phyloP scores from a whole-genome alignment of 176 grass and related monocot genomes.

The Oryza officinalis region DNA sequence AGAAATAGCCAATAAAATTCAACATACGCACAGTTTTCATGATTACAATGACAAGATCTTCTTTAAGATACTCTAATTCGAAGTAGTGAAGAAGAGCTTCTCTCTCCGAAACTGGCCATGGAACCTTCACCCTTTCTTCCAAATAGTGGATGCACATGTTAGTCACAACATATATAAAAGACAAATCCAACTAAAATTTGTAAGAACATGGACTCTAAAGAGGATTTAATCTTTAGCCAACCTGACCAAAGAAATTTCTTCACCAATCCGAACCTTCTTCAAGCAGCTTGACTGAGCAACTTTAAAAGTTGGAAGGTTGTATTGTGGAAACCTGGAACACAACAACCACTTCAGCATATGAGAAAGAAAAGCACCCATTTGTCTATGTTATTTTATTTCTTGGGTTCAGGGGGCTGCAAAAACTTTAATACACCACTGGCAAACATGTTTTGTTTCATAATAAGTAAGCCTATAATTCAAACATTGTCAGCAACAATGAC shows the following conservation, averaged over 20 bases:
- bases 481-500: background rate
- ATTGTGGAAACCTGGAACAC: conserved; percentile 90
- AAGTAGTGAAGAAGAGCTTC: conserved; percentile 95
- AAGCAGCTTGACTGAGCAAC: conserved; percentile 66
- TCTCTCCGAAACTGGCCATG: conserved; percentile 96
- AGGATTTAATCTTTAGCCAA: conserved; percentile 45
- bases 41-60: conserved; percentile 90
- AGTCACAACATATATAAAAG: conserved; percentile 33
- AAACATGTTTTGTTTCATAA: conserved; percentile 33
- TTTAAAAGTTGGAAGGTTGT: conserved; percentile 90
- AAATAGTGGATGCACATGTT: conserved; percentile 67
- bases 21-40: conserved; percentile 72
- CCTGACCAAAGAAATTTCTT: conserved; percentile 96
- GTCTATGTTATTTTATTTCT: background rate
- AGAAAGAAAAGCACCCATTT: conserved; percentile 8
- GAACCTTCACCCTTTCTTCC: conserved; percentile 99
- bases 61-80: conserved; percentile 84
- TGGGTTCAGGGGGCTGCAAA: background rate
- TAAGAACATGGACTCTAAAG: background rate
- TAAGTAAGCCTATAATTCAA: background rate
- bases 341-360: conserved; percentile 21
- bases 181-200: conserved; percentile 10
- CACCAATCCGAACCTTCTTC: conserved; percentile 85
- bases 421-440: background rate
- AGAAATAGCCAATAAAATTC: conserved; percentile 5